Evolutionary conservation across 306 rosid genomes (phyloP).

Genomic region (Argentina anserina): DNA sequence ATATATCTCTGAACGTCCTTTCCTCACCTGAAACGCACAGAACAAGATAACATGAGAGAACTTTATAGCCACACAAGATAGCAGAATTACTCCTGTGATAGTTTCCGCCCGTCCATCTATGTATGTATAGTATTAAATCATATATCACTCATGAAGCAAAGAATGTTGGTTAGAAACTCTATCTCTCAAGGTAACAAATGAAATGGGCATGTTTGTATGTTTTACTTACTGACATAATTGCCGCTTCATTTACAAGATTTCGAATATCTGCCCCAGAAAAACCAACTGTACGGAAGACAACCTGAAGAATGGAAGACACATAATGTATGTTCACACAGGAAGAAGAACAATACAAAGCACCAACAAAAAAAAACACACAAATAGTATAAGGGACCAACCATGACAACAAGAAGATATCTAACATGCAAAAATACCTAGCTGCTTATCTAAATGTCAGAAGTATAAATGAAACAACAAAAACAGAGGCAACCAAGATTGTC

Average conservation of each 20-base stretch:
- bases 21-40: conserved; percentile 68
- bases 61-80: neutral
- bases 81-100: neutral
- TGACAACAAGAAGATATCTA: neutral
- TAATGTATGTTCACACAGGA: neutral
- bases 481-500: neutral
- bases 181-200: neutral
- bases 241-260: conserved; percentile 96
- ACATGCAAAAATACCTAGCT: neutral
- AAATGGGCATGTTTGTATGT: neutral
- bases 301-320: conserved; percentile 44
- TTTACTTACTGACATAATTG: conserved; percentile 88
- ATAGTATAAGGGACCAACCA: neutral
- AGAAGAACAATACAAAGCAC: neutral
- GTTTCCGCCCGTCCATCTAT: neutral
- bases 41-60: neutral
- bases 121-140: neutral
- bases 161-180: neutral
- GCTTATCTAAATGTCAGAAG: neutral
- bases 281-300: conserved; percentile 94
- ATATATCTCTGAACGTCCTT: conserved; percentile 65
- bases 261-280: conserved; percentile 96
- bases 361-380: neutral
- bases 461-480: neutral
- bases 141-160: neutral